A percentile compares a stretch with the other conserved stretches of the same genome.
Evolutionary conservation across 805 yeast species (phyloP).

Genomic region (Candida sonorensis): DNA sequence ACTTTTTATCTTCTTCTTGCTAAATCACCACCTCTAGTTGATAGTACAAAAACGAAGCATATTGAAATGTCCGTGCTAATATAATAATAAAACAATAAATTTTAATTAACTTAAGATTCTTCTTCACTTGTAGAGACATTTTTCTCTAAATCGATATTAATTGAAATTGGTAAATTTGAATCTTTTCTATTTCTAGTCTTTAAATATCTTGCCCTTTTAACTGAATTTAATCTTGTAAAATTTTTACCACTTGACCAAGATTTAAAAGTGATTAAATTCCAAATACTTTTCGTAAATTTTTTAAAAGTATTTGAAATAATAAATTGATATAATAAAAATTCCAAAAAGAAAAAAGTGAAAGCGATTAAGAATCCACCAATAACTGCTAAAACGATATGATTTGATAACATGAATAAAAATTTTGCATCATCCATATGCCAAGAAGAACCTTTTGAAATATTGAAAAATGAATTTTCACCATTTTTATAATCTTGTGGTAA

Average conservation of each 20-base stretch:
- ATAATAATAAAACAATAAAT: too few species aligned
- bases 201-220: constrained; percentile 18
- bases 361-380: constrained; percentile 63
- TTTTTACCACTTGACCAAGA: constrained; percentile 18
- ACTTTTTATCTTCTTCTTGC: too few species aligned
- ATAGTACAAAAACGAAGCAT: too few species aligned
- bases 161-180: constrained; percentile 41
- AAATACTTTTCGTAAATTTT: constrained; percentile 14
- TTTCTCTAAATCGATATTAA: constrained; percentile 29
- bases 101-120: neutral
- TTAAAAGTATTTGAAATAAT: constrained; percentile 18
- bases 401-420: constrained; percentile 64
- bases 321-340: constrained; percentile 37
- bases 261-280: constrained; percentile 17
- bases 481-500: constrained; percentile 69
- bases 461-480: constrained; percentile 56
- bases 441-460: constrained; percentile 75
- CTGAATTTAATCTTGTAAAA: constrained; percentile 14
- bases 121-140: constrained; percentile 18
- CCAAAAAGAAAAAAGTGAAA: constrained; percentile 35
- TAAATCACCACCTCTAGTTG: too few species aligned
- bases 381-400: constrained; percentile 68
- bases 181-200: constrained; percentile 39
- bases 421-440: constrained; percentile 91
- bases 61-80: too few species aligned